phyloP scores from a whole-genome alignment of 345 rosid species.

The Heritiera littoralis region DNA sequence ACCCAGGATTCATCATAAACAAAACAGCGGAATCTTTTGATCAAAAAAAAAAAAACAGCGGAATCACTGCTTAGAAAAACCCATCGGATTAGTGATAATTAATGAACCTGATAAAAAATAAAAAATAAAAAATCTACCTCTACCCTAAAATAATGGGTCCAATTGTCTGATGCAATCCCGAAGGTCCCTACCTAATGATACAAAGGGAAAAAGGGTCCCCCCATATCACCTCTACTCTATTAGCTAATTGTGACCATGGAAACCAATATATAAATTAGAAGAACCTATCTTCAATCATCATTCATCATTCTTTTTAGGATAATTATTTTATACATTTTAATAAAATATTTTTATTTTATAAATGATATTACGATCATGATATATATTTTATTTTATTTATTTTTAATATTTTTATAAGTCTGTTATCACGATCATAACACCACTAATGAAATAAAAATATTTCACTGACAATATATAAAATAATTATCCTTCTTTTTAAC shows the following conservation, averaged over 20 bases:
- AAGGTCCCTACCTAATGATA: neutral
- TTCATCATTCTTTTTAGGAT: too few relatives aligned
- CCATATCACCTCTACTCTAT: neutral
- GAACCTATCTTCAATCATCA: too few relatives aligned
- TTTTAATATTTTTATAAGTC: too few relatives aligned
- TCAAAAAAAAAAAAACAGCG: neutral
- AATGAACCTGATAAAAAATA: neutral
- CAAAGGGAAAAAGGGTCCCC: neutral
- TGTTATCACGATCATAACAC: too few relatives aligned
- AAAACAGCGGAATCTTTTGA: neutral
- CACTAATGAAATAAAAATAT: neutral
- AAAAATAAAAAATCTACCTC: neutral
- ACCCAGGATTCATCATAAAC: neutral
- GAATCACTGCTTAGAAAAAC: neutral
- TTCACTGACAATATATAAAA: neutral
- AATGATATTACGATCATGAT: too few relatives aligned
- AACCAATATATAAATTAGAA: too few relatives aligned
- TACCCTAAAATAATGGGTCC: neutral
- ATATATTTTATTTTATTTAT: too few relatives aligned
- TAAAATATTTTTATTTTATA: too few relatives aligned
- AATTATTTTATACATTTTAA: too few relatives aligned
- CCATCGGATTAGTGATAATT: neutral
- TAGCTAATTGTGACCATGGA: neutral
- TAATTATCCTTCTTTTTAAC: neutral
- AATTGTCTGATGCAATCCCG: neutral